These are phyloP conservation scores for Jacaranda copaia DNA, from an alignment of 257 asterid genomes.

Conservation along the genomic window DNA sequence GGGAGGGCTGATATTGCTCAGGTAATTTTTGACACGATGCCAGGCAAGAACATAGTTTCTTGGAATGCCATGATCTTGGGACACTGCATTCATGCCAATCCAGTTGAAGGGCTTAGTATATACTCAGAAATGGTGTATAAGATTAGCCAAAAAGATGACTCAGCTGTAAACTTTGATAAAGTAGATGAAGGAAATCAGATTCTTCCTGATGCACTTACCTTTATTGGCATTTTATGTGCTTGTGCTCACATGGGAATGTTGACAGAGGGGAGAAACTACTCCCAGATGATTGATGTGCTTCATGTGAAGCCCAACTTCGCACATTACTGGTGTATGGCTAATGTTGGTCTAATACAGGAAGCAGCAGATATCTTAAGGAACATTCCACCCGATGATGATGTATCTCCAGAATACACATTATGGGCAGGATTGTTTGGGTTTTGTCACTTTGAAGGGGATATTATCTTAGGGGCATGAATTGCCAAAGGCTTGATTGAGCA, in stretches of 20 bases:
- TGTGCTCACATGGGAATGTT: conserved; percentile 63
- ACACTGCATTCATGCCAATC: conserved; percentile 68
- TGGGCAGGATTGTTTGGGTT: conserved; percentile 65
- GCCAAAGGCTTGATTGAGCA: conserved; percentile 62
- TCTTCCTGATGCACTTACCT: conserved; percentile 70
- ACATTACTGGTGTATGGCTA: conserved; percentile 77
- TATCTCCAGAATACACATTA: conserved; percentile 48
- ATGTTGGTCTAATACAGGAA: conserved; percentile 58
- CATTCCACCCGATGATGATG: conserved; percentile 48
- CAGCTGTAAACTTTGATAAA: not conserved
- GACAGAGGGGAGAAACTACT: conserved; percentile 50
- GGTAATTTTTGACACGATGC: conserved; percentile 58
- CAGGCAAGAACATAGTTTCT: no score
- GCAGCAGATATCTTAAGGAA: conserved; percentile 58
- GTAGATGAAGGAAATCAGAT: conserved; percentile 17
- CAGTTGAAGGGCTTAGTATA: conserved; percentile 54
- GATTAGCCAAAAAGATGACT: conserved; percentile 25
- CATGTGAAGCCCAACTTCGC: conserved; percentile 60
- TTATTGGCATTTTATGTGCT: conserved; percentile 75
- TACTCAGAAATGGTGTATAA: conserved; percentile 50
- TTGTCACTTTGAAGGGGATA: conserved; percentile 64
- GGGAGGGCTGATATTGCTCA: conserved; percentile 59
- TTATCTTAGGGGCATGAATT: conserved; percentile 51
- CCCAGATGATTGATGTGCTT: conserved; percentile 54
- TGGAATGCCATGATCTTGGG: conserved; percentile 74